Percentiles rank a stretch among this genome's conserved stretches.
Evolutionary conservation across 2,329 filamentous ascomycete species (phyloP).

Genomic region (Bipolaris cookei): DNA sequence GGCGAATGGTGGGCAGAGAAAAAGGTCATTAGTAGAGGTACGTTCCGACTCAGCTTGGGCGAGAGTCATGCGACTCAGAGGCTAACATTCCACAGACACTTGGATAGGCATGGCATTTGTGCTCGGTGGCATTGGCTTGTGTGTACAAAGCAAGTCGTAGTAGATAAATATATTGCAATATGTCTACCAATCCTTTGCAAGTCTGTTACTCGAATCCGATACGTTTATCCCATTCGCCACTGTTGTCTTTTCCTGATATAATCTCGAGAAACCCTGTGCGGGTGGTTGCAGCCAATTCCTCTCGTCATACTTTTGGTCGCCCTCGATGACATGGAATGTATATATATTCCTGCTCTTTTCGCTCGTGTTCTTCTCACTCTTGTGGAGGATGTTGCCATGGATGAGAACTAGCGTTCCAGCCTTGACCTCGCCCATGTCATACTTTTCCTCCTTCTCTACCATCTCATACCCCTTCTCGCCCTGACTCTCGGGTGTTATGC

Average conservation of each 20-base stretch:
- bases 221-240: not conserved
- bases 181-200: slow-evolving; percentile 26
- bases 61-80: not conserved
- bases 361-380: slow-evolving; percentile 92
- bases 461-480: slow-evolving; percentile 42
- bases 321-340: slow-evolving; percentile 96
- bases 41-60: slow-evolving; percentile 36
- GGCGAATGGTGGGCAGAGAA: slow-evolving; percentile 95
- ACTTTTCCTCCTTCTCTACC: slow-evolving; percentile 59
- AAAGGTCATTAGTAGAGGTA: slow-evolving; percentile 85
- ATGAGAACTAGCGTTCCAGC: slow-evolving; percentile 91
- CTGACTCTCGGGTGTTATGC: slow-evolving; percentile 48
- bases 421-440: slow-evolving; percentile 85
- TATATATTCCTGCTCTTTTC: slow-evolving; percentile 90
- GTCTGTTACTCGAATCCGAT: slow-evolving; percentile 8
- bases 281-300: slow-evolving; percentile 94
- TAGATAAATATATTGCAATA: not conserved
- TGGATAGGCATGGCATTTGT: slow-evolving; percentile 83
- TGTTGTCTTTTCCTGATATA: slow-evolving; percentile 52
- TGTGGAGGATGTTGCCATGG: slow-evolving; percentile 93
- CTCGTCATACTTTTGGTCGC: slow-evolving; percentile 77
- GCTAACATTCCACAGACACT: slow-evolving; percentile 64
- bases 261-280: slow-evolving; percentile 74
- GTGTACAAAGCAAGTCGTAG: slow-evolving; percentile 67
- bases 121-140: slow-evolving; percentile 79